Evolutionary conservation across 2,329 filamentous ascomycete genomes (phyloP).

Genomic region (Emergomyces africanus): DNA sequence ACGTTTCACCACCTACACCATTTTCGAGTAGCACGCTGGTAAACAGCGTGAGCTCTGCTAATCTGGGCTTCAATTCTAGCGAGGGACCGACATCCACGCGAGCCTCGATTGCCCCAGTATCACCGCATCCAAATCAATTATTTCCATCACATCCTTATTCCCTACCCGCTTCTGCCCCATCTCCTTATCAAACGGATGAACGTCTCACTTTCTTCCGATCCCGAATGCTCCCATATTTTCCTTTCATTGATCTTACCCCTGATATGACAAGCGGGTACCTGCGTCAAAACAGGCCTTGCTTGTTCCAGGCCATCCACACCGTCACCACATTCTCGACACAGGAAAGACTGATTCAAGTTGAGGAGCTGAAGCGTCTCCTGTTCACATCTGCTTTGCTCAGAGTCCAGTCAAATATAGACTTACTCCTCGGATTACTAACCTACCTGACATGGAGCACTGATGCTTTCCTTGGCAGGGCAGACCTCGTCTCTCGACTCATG

Average conservation of each 20-base stretch:
- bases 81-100: background rate
- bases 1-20: background rate
- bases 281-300: conserved; percentile 20
- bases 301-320: conserved; percentile 25
- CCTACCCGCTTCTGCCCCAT: background rate
- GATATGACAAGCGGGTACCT: conserved; percentile 20
- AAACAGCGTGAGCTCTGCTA: background rate
- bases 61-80: background rate
- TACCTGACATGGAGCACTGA: conserved; percentile 29
- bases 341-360: conserved; percentile 15
- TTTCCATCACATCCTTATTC: background rate
- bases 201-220: conserved; percentile 18
- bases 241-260: conserved; percentile 22
- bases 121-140: background rate
- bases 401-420: conserved; percentile 22
- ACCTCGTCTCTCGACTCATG: conserved; percentile 24
- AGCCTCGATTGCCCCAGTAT: background rate
- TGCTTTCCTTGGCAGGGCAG: conserved; percentile 19
- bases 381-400: conserved; percentile 18
- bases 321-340: conserved; percentile 22
- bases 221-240: conserved; percentile 24
- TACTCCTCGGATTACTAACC: conserved; percentile 25
- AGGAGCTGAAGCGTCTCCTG: conserved; percentile 21
- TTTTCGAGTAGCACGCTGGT: background rate
- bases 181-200: conserved; percentile 11